Evolutionary conservation across 371 early-diverging fungal genomes (phyloP).

Genomic region (Blakeslea trispora): DNA sequence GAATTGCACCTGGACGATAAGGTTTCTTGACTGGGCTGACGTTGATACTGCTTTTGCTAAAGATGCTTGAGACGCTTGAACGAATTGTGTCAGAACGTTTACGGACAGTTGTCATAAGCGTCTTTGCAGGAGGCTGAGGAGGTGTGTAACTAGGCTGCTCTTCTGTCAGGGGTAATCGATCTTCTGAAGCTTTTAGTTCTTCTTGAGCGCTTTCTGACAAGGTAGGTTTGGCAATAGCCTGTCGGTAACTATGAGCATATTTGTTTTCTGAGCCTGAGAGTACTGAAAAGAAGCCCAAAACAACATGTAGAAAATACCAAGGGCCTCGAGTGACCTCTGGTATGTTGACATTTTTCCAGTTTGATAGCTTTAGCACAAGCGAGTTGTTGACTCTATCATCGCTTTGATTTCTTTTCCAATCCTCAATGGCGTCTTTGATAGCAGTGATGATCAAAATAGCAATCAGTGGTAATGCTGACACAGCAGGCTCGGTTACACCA

Average conservation of each 20-base stretch:
- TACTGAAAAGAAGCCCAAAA: constrained; percentile 39
- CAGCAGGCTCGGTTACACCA: constrained; percentile 68
- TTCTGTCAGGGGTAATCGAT: constrained; percentile 17
- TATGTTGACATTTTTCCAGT: constrained; percentile 61
- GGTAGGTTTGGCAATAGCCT: constrained; percentile 4
- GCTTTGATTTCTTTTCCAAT: constrained; percentile 86
- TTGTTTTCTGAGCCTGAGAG: constrained; percentile 34
- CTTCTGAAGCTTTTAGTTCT: constrained; percentile 12
- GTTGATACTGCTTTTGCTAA: constrained; percentile 13
- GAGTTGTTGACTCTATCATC: constrained; percentile 74
- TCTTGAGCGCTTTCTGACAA: not conserved
- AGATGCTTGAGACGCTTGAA: constrained; percentile 41
- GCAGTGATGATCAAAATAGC: constrained; percentile 83
- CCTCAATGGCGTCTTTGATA: constrained; percentile 94
- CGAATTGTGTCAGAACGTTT: constrained; percentile 46
- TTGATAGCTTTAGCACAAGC: constrained; percentile 45
- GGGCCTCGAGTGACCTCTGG: constrained; percentile 28
- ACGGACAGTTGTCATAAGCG: constrained; percentile 35
- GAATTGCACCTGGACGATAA: constrained; percentile 51
- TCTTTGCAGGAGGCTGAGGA: constrained; percentile 12
- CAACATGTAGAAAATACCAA: constrained; percentile 26
- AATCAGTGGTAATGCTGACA: constrained; percentile 85
- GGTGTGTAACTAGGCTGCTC: not conserved
- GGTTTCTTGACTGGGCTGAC: constrained; percentile 15
- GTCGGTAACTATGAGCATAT: constrained; percentile 24